A percentile compares a stretch with the other conserved stretches of the same genome.
Evolutionary conservation across 768 basidiomycete species (phyloP).

Genomic region (Mycena capillaripes): DNA sequence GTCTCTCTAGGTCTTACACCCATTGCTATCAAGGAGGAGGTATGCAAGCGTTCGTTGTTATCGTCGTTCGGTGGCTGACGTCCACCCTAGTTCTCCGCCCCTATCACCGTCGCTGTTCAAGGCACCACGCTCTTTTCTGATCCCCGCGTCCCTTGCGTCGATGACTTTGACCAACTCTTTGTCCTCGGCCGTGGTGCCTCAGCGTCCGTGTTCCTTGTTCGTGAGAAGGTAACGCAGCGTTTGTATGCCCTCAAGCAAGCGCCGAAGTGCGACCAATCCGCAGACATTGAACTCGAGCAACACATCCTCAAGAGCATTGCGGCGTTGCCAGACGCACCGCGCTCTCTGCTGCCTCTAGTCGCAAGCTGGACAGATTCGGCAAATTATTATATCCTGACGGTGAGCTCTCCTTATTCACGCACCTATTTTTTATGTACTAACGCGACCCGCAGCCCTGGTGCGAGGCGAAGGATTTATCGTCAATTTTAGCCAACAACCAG

Average conservation of each 20-base stretch:
- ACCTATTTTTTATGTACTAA: neutral
- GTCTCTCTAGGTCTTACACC: no score
- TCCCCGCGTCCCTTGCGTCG: neutral
- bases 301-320: neutral
- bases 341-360: neutral
- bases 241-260: slow-evolving; percentile 34
- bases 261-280: neutral
- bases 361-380: neutral
- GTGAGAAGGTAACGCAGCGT: slow-evolving; percentile 30
- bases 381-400: neutral
- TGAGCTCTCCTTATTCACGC: neutral
- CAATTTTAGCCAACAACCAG: neutral
- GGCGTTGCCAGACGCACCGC: neutral
- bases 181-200: neutral
- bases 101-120: no score
- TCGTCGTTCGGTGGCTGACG: no score
- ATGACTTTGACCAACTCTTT: neutral
- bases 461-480: neutral
- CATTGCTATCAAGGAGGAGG: no score
- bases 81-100: no score
- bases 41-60: no score
- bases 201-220: slow-evolving; percentile 36
- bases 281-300: neutral
- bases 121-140: neutral
- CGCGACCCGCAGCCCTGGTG: neutral